phyloP scores from a whole-genome alignment of 805 yeast genomes.

The Myxozyma sirexii region DNA sequence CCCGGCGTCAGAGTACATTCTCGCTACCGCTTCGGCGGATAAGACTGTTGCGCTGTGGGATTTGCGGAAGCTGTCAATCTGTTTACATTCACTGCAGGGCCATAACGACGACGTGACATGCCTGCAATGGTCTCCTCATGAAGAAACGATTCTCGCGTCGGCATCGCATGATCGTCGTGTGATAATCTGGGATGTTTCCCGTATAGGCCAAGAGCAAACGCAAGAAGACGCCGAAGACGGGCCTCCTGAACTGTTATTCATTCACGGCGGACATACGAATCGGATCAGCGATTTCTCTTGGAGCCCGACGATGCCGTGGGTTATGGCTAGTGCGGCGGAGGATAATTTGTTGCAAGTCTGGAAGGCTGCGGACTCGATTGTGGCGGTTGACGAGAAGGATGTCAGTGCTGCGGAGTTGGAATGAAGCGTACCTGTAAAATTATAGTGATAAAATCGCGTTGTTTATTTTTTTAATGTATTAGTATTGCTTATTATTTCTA shows the following conservation, averaged over 20 bases:
- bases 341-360: slow-evolving; percentile 77
- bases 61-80: slow-evolving; percentile 59
- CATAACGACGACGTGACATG: slow-evolving; percentile 61
- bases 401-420: slow-evolving; percentile 38
- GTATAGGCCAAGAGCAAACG: slow-evolving; percentile 56
- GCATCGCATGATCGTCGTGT: slow-evolving; percentile 70
- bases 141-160: slow-evolving; percentile 58
- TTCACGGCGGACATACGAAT: slow-evolving; percentile 86
- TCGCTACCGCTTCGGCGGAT: slow-evolving; percentile 81
- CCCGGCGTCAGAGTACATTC: slow-evolving; percentile 53
- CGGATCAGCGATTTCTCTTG: slow-evolving; percentile 67
- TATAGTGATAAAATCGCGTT: too few relatives aligned
- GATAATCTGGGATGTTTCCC: slow-evolving; percentile 71
- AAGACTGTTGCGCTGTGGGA: slow-evolving; percentile 76
- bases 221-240: slow-evolving; percentile 59
- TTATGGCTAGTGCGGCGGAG: slow-evolving; percentile 70
- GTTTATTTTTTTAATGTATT: too few relatives aligned
- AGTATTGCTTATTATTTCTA: too few relatives aligned
- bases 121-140: slow-evolving; percentile 56
- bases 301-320: slow-evolving; percentile 61
- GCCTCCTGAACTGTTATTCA: slow-evolving; percentile 75
- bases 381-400: slow-evolving; percentile 48
- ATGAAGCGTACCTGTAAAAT: slow-evolving; percentile 9
- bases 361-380: slow-evolving; percentile 59
- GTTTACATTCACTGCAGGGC: slow-evolving; percentile 68